Conservation (phyloP, 2,329 filamentous ascomycete genomes). For the Fusarium oxysporum region DNA sequence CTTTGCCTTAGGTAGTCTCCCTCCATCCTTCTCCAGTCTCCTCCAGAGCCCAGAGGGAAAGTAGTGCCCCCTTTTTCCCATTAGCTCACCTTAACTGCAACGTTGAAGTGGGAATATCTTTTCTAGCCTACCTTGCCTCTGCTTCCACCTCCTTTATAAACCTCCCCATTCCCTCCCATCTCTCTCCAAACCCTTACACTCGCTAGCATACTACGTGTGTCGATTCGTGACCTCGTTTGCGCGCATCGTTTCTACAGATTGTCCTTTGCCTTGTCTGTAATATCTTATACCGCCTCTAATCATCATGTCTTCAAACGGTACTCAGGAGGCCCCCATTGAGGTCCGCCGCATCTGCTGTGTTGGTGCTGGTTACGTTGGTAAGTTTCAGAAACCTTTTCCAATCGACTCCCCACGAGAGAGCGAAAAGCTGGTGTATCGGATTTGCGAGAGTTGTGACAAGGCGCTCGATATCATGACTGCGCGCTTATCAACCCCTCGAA, state of each 20-base stretch:
- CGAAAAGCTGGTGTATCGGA: neutral
- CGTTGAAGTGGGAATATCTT: conserved; percentile 41
- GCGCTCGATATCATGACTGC: conserved; percentile 13
- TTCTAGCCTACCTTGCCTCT: conserved; percentile 36
- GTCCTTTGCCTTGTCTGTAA: conserved; percentile 24
- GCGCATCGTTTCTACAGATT: conserved; percentile 34
- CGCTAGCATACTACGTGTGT: conserved; percentile 41
- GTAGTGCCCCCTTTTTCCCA: conserved; percentile 31
- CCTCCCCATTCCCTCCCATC: conserved; percentile 21
- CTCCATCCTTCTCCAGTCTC: conserved; percentile 10
- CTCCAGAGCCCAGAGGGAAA: conserved; percentile 11
- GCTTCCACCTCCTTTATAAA: conserved; percentile 40
- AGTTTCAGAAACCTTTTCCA: conserved; percentile 47
- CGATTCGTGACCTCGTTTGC: conserved; percentile 40
- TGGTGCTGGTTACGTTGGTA: conserved; percentile 81
- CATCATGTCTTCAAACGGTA: conserved; percentile 49
- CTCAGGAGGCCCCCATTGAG: conserved; percentile 44
- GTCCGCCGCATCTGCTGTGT: conserved; percentile 77
- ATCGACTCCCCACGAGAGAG: neutral
- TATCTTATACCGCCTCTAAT: conserved; percentile 28
- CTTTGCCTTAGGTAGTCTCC: neutral
- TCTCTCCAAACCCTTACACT: conserved; percentile 26
- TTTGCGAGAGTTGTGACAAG: neutral
- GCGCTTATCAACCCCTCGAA: conserved; percentile 12
- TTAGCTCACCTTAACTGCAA: conserved; percentile 34